Base-by-base conservation (phyloP, 2,329 filamentous ascomycete species). In the Exophiala bonariae region DNA sequence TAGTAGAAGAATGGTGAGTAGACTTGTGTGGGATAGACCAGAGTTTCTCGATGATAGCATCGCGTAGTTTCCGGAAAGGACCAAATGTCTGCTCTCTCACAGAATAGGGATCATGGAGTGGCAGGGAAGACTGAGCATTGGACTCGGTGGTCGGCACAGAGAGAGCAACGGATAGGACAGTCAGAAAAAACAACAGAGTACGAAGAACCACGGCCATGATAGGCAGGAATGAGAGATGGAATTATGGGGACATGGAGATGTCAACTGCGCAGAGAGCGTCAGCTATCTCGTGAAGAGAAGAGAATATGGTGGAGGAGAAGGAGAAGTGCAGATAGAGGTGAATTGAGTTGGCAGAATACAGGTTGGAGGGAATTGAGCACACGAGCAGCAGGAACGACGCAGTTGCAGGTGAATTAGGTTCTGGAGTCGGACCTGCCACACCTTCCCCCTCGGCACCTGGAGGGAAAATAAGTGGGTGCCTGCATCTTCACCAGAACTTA, bases 1-100 rank as follows among this genome's bases (percentile, higher is more conserved):
- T 40, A 22, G 37, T 44, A 10, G 57, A 56, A n/a, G 50, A 47
- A 16, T 61, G 51, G 35, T 54, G 52, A 4, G 56, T 57, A 34
- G 58, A 54, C 11, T 59, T 57, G 32, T 59, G 56, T 3, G 66
- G 62, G 35, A 67, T 59, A 3, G 62, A 63, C 72, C 72, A 75
- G 49, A 75, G 62, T 3, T 61, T 60, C 49, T 73, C 66, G 41
- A 74, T 72, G 7, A 71, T 50, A 53, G 69, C 66, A 52, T 74
- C 66, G 23, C 71, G 65, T 13, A 73, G 45, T 43, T 63, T 45
- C 18, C 52, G 42, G 33, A 56, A 56, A 23, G 46, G 48, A 5
- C 53, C 49, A 31, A 28, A 23, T 17, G 46, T 20, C 44, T 34
- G 47, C 13, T 49, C 46, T 39, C 37, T 43, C n/a, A 18, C 28